Conservation (phyloP, 2,329 filamentous ascomycete species). For the Aspergillus caelatus region DNA sequence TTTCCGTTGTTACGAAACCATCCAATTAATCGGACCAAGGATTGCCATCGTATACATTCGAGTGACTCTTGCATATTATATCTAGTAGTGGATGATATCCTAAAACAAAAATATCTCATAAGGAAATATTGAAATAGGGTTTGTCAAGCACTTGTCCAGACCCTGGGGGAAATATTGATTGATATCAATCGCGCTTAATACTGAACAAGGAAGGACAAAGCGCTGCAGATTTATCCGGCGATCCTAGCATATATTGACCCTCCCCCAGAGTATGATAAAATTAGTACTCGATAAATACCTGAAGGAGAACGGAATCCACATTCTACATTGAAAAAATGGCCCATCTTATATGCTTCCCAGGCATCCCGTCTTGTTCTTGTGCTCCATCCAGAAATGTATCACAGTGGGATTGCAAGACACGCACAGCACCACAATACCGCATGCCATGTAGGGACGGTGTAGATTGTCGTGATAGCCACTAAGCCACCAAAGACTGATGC, state of each 20-base stretch:
- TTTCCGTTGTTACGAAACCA: background rate
- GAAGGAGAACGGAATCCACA: too few species aligned
- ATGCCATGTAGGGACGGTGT: background rate
- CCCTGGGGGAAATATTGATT: background rate
- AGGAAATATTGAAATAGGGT: background rate
- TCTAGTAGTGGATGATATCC: background rate
- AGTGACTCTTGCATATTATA: background rate
- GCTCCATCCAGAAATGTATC: too few species aligned
- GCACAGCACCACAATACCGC: background rate
- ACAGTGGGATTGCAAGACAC: background rate
- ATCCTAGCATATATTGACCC: background rate
- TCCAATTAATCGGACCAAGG: background rate
- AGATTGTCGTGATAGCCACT: too few species aligned
- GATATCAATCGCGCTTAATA: background rate
- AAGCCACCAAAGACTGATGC: too few species aligned
- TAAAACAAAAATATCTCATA: too few species aligned
- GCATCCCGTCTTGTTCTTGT: too few species aligned
- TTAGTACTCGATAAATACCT: background rate
- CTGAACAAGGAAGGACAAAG: background rate
- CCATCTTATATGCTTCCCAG: too few species aligned
- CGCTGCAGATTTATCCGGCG: background rate
- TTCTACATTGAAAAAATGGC: too few species aligned
- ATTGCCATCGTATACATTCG: background rate
- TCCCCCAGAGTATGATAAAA: background rate
- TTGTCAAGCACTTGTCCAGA: background rate